These are phyloP conservation scores for Pelargonium nanum DNA, from an alignment of 345 rosid species.

Conservation along the genomic window DNA sequence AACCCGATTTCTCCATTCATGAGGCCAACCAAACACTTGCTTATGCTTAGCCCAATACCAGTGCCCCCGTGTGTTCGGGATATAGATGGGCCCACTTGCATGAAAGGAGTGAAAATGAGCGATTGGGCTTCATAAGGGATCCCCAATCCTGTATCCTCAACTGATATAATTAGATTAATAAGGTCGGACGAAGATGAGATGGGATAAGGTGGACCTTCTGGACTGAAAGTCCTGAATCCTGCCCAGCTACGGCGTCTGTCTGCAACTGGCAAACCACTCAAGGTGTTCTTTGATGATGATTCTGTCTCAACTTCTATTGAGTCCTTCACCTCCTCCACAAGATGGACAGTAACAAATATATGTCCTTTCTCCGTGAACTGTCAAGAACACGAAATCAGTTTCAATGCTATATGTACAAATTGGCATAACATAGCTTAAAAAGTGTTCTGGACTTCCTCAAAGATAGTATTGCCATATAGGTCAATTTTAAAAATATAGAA, in stretches of 20 bases:
- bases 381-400: conserved; percentile 11
- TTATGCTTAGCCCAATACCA: conserved; percentile 94
- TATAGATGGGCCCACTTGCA: conserved; percentile 90
- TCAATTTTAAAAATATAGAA: too few relatives aligned
- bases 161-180: conserved; percentile 65
- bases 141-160: conserved; percentile 93
- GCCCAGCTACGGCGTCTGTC: conserved; percentile 65
- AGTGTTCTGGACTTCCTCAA: neutral
- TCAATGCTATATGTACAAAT: conserved; percentile 1
- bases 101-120: conserved; percentile 84
- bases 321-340: conserved; percentile 65
- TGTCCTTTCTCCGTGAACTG: conserved; percentile 95
- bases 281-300: conserved; percentile 41
- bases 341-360: conserved; percentile 70
- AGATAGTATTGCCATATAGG: neutral
- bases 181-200: conserved; percentile 29
- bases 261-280: conserved; percentile 79
- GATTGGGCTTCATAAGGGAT: conserved; percentile 82
- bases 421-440: neutral
- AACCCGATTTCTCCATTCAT: conserved; percentile 95
- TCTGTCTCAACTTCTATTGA: conserved; percentile 40
- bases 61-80: conserved; percentile 91
- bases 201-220: conserved; percentile 25
- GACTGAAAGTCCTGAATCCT: conserved; percentile 48
- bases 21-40: conserved; percentile 80